Evolutionary conservation across 306 rosid genomes (phyloP), one percentile per base, ranked within the genome.

Genomic region (Castanea sativa): DNA sequence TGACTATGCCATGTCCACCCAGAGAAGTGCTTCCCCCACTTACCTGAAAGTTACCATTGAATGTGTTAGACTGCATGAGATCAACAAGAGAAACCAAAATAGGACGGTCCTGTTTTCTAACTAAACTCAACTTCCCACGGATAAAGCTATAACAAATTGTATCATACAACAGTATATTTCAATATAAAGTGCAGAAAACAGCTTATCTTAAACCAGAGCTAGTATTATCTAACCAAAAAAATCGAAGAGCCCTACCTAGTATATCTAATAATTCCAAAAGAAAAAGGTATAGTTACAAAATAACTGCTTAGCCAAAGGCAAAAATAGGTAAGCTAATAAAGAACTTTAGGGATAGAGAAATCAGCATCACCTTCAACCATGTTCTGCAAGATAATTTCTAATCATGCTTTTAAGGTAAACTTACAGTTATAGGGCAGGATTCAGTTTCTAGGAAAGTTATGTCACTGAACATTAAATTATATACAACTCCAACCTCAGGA

Each of bases 21-120:
- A 86, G 57, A 75, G 90, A 88, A 75, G 82, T 61, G 70, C 83
- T 80, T 84, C 90, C 95, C 80, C 90, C 96, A 84, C 63, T 60
- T 49, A 93, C 82, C 99, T 96, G 86, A 83, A 85, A 85, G 81
- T 73, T 70, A 32, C 51, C 76, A 73, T 60, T 71, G 78, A 78
- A 74, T 53, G 38, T 71, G 64, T 86, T 72, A 53, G 51, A 74
- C 70, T 71, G 80, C 60, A 63, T 41, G 32, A 55, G 73, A 56
- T 55, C 49, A 71, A 78, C 5, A 68, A 55, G 6, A 49, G 6
- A 23, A 23, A 49, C 52, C 72, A 67, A 16, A 7, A 67, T 67
- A 35, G 16, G 35, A 67, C 52, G 52, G 6, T n/a, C 51, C 72
- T 19, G 8, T 35, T 67, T 19, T 16, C 27, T n/a, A 33, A 18